Evolutionary conservation across 202 grass and related monocot genomes (phyloP), one percentile per base, ranked within the genome.

Genomic region (Eragrostis tef): DNA sequence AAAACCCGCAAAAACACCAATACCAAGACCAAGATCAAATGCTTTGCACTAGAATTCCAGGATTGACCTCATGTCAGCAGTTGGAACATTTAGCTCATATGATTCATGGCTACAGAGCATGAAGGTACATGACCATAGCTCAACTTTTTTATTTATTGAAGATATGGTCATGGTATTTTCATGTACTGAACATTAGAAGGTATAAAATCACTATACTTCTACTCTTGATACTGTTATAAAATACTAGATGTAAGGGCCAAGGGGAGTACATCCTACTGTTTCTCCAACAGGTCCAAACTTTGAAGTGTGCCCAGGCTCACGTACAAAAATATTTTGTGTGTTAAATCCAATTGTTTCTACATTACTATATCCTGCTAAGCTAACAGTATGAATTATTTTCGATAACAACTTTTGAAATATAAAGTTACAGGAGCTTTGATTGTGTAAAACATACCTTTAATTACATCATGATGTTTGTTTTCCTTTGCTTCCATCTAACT

Each of bases 401-500:
- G 0, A 48, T 43, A 71, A 59, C 25, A 34, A 76, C 48, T 75
- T 43, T 57, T 15, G 43, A 49, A 15, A 51, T 31, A 48, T 20
- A 79, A 21, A 39, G 51, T 36, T 24, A 48, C 16, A 29, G 22
- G 50, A 69, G 12, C 12, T 85, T 13, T 42, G 64, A 11, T 13
- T 48, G 15, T 81, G 27, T 49, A 87, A 42, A 70, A 29, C 75
- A 76, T 58, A 93, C 94, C 86, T 91, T 88, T 88, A 60, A 50
- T 86, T 86, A 83, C 69, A 88, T 74, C 54, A 60, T 81, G 71
- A 75, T 86, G 58, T 54, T 77, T 93, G 56, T 84, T 84, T 66
- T 80, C 84, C 29, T 92, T 98, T 71, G 60, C 75, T 77, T 86
- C 86, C 48, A 83, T 94, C 70, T 54, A 86, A 61, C 84, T 98